phyloP scores from a whole-genome alignment of 176 grass and related monocot species.

The Oryza punctata region DNA sequence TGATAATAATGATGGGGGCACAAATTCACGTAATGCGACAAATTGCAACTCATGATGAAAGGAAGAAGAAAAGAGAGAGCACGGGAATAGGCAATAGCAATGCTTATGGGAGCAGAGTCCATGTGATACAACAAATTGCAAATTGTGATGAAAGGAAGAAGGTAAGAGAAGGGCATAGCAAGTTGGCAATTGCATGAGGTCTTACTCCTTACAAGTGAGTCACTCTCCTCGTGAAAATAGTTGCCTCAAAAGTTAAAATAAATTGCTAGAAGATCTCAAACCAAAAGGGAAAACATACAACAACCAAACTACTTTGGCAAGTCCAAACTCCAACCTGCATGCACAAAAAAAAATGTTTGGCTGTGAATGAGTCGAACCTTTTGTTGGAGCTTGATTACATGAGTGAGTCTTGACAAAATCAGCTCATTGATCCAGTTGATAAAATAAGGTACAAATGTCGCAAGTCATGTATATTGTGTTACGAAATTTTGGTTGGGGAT shows the following conservation, averaged over 20 bases:
- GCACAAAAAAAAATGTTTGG: background rate
- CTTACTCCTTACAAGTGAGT: background rate
- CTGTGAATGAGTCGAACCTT: background rate
- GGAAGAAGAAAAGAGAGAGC: slow-evolving; percentile 1
- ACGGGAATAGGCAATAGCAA: background rate
- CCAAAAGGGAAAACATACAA: background rate
- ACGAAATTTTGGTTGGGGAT: background rate
- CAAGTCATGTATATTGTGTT: background rate
- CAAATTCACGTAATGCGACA: background rate
- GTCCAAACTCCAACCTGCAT: slow-evolving; percentile 1
- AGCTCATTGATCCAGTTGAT: background rate
- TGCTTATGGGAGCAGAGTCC: background rate
- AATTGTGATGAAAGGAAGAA: background rate
- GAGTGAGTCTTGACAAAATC: background rate
- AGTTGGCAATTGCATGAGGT: background rate
- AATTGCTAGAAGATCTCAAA: background rate
- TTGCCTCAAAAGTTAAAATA: background rate
- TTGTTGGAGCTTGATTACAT: background rate
- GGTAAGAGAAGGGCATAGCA: background rate
- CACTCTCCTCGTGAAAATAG: background rate
- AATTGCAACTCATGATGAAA: slow-evolving; percentile 5
- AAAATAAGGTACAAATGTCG: background rate
- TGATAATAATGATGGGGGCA: slow-evolving; percentile 7
- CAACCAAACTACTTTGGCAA: background rate
- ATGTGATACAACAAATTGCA: background rate